Evolutionary conservation across 2,329 filamentous ascomycete species (phyloP), one percentile per base, ranked within the genome.

Genomic region (Stachybotrys echinatus): DNA sequence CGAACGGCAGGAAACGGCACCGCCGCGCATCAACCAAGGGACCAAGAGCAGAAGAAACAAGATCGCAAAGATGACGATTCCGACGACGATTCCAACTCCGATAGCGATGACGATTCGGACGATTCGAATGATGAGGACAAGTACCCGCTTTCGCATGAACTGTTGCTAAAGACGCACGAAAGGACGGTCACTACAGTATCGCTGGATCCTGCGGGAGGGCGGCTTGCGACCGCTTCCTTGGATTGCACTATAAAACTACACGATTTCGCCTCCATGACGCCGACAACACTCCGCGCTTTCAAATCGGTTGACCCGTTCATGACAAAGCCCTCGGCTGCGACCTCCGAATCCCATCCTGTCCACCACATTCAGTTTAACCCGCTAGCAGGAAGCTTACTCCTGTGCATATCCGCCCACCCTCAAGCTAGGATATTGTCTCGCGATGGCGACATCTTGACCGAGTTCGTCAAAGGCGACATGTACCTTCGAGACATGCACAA

Each of bases 401-500:
- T 99, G 31, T 95, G 94, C 58, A 77, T 97, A 42, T 88, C 91
- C 7, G 91, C 92, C 6, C 89, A 92, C 39, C 86, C 92, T 2
- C 92, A 97, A 66, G 89, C 92, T 12, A 92, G 91, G 66, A 84
- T 99, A 21, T 78, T 97, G 66, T 89, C 83, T 59, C 84, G 94
- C 61, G 92, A 99, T 71, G 94, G 94, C 38, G 89, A 95, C 42
- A 78, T 88, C 7, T 61, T 95, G 45, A 86, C 87, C 1, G 91
- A 96, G 63, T 97, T 96, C 57, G 87, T 91, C 58, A 99, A 99
- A 71, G 94, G 94, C 43, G 94, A 99, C 65, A 97, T 97, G 92
- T 99, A 99, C 62, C 73, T 99, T 57, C 82, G 92, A 49, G 94
- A 99, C 66, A 95, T 97, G 87, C 83, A 96, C 69, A 92, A 97